phyloP scores from a whole-genome alignment of 2,329 filamentous ascomycete species.

The Scortechinia acanthostroma region DNA sequence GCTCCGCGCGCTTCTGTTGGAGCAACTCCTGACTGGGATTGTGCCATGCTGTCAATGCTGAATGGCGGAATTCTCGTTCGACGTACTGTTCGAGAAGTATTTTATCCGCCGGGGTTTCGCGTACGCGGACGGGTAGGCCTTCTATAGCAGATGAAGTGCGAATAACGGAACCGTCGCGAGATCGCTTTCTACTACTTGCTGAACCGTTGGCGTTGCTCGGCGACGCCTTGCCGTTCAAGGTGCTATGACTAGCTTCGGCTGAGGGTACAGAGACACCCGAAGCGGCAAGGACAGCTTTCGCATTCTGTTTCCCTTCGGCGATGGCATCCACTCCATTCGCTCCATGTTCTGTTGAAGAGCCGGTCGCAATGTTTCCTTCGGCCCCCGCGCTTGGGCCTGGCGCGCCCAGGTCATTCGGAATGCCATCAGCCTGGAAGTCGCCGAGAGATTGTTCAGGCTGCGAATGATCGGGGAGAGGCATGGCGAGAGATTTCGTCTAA shows the following conservation, averaged over 20 bases:
- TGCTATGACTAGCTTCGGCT: conserved; percentile 16
- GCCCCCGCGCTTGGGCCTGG: background rate
- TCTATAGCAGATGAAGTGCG: conserved; percentile 23
- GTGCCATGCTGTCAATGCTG: conserved; percentile 40
- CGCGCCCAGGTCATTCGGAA: too few relatives aligned
- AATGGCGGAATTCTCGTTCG: conserved; percentile 43
- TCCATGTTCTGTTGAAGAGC: conserved; percentile 12
- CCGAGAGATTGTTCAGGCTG: conserved; percentile 11
- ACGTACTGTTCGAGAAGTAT: conserved; percentile 45
- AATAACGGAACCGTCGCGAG: conserved; percentile 47
- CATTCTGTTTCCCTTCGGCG: conserved; percentile 50
- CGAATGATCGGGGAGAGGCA: conserved; percentile 10
- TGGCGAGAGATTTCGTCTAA: too few relatives aligned
- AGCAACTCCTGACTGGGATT: conserved; percentile 48
- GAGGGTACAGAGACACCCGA: conserved; percentile 26
- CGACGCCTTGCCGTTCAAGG: conserved; percentile 15
- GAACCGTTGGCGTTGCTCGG: conserved; percentile 35
- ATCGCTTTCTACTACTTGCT: conserved; percentile 44
- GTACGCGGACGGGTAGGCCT: conserved; percentile 18
- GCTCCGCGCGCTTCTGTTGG: conserved; percentile 57
- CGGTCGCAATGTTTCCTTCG: conserved; percentile 7
- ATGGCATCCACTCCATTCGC: conserved; percentile 32
- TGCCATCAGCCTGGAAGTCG: conserved; percentile 12
- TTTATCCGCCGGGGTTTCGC: conserved; percentile 35
- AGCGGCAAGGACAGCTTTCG: conserved; percentile 47